Evolutionary conservation across 768 basidiomycete species (phyloP).

Genomic region (Suillus hirtellus): DNA sequence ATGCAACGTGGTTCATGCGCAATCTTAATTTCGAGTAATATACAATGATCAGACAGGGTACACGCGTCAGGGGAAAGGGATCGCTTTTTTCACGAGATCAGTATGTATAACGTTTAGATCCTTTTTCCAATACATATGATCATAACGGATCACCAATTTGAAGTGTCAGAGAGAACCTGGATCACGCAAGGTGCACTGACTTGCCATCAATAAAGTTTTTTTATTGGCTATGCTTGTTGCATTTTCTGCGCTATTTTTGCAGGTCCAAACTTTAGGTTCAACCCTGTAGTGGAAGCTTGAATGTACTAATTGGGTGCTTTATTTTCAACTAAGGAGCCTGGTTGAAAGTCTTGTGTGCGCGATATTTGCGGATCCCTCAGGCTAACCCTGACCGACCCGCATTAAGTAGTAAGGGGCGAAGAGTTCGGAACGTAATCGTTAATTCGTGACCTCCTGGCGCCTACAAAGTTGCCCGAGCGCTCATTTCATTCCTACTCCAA

Average conservation of each 20-base stretch:
- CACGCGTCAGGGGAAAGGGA: neutral
- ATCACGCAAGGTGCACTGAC: neutral
- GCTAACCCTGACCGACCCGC: neutral
- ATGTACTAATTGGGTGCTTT: neutral
- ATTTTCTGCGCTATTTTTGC: neutral
- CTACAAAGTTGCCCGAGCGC: no score
- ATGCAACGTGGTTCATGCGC: neutral
- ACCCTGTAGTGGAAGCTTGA: neutral
- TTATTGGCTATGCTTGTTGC: neutral
- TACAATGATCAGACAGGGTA: neutral
- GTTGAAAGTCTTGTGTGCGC: neutral
- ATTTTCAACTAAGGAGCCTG: neutral
- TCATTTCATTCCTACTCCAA: no score
- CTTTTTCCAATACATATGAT: neutral
- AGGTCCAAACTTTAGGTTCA: neutral
- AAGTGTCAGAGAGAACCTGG: neutral
- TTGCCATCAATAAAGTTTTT: neutral
- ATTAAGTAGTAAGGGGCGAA: no score
- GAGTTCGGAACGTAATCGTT: no score
- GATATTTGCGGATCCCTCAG: neutral
- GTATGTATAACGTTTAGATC: neutral
- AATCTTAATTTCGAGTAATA: neutral
- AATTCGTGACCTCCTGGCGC: no score
- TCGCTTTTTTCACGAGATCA: neutral
- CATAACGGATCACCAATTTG: neutral